Evolutionary conservation across 306 rosid genomes (phyloP).

Genomic region (Cucurbita pepo): DNA sequence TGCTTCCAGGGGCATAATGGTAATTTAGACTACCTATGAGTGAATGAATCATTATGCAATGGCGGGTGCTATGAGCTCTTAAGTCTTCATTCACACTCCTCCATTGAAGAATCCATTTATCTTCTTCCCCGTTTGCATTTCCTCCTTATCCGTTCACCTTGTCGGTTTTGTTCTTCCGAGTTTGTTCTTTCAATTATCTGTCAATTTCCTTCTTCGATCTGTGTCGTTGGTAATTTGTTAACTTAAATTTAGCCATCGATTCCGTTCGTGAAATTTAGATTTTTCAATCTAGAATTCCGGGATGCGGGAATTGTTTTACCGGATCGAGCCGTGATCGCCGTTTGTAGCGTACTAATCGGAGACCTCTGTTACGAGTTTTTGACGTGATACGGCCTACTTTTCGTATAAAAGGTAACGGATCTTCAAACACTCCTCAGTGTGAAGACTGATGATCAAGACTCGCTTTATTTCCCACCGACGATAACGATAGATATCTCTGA

Average conservation of each 20-base stretch:
- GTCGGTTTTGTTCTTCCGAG: not conserved
- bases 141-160: constrained; percentile 2
- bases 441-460: not conserved
- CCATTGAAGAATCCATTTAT: constrained; percentile 26
- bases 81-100: not conserved
- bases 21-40: not conserved
- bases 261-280: not conserved
- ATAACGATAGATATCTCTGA: not conserved
- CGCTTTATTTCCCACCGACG: not conserved
- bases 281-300: not conserved
- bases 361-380: not conserved
- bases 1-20: not conserved
- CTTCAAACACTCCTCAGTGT: not conserved
- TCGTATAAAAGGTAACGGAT: constrained; percentile 1
- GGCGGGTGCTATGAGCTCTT: not conserved
- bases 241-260: not conserved
- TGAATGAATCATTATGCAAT: not conserved
- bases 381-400: not conserved
- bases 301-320: constrained; percentile 1
- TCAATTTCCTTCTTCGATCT: not conserved
- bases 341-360: not conserved
- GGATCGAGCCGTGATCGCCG: not conserved
- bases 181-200: not conserved
- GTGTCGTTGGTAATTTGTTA: not conserved
- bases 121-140: constrained; percentile 18